phyloP scores from a whole-genome alignment of 2,329 filamentous ascomycete genomes.

The Colletotrichum costaricense region DNA sequence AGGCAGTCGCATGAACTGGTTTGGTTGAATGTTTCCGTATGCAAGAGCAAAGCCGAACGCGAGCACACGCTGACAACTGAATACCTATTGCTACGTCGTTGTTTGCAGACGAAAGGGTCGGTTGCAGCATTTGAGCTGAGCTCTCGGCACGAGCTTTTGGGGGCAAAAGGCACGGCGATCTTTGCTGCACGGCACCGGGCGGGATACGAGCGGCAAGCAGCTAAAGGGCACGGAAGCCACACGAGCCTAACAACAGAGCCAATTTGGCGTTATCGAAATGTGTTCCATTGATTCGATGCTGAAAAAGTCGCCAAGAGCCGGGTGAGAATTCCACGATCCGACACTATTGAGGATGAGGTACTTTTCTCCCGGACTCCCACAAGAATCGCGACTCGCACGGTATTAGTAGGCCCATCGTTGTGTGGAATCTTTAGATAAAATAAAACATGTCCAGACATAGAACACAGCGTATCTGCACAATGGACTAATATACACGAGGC shows the following conservation, averaged over 20 bases:
- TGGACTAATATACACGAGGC: conserved; percentile 21
- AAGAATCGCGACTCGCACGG: not conserved
- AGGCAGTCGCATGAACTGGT: not conserved
- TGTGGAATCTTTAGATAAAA: not conserved
- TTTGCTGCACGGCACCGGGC: conserved; percentile 5
- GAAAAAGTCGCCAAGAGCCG: not conserved
- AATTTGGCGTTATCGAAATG: conserved; percentile 18
- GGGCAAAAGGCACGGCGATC: conserved; percentile 11
- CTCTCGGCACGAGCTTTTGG: not conserved
- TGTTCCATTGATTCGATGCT: conserved; percentile 3
- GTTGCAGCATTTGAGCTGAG: not conserved
- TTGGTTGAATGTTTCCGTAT: too few species aligned
- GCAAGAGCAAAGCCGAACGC: not conserved
- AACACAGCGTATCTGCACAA: not conserved
- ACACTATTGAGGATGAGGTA: not conserved
- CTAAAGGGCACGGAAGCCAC: not conserved
- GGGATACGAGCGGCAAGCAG: conserved; percentile 1
- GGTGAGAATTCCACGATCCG: not conserved
- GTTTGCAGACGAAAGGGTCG: conserved; percentile 6
- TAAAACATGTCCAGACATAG: too few species aligned
- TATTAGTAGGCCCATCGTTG: not conserved
- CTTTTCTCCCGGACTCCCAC: not conserved
- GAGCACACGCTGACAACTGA: not conserved
- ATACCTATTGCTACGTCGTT: not conserved
- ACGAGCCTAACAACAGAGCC: not conserved